Conservation (phyloP, 257 asterid species). For the Perilla frutescens region DNA sequence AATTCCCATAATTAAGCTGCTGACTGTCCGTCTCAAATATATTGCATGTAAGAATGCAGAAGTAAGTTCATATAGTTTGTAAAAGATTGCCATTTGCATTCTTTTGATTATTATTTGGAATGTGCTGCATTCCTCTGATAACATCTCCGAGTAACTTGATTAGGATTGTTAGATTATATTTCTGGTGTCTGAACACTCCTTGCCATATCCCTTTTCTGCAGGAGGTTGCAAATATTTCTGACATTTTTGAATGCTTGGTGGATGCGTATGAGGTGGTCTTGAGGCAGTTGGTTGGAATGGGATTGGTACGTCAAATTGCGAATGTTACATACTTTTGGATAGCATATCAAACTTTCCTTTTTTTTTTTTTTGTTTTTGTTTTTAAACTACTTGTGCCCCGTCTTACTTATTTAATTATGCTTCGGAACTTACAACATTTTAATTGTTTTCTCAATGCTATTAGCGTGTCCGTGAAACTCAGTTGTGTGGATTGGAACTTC, state of each 20-base stretch:
- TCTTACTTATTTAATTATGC: conserved; percentile 23
- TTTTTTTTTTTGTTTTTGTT: background rate
- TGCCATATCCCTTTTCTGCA: conserved; percentile 43
- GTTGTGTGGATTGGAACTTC: conserved; percentile 69
- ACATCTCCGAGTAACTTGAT: conserved; percentile 21
- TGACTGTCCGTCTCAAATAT: conserved; percentile 62
- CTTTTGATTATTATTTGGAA: conserved; percentile 28
- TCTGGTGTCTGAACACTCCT: conserved; percentile 11
- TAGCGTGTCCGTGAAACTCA: conserved; percentile 78
- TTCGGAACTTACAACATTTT: conserved; percentile 24
- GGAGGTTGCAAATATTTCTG: conserved; percentile 59
- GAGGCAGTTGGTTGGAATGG: conserved; percentile 69
- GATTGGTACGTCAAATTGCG: conserved; percentile 57
- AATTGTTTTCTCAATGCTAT: conserved; percentile 38
- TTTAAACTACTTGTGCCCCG: conserved; percentile 27
- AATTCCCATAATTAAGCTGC: conserved; percentile 66
- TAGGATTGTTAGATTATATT: background rate
- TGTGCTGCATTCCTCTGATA: conserved; percentile 24
- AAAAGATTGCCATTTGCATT: conserved; percentile 21
- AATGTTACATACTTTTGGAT: conserved; percentile 26
- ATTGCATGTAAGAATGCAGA: conserved; percentile 67
- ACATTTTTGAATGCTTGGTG: conserved; percentile 61
- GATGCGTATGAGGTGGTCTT: conserved; percentile 78
- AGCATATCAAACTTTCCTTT: conserved; percentile 12
- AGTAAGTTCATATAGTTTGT: conserved; percentile 57